Base-by-base conservation (phyloP, 129 eudicot species). In the Smallanthus sonchifolius region DNA sequence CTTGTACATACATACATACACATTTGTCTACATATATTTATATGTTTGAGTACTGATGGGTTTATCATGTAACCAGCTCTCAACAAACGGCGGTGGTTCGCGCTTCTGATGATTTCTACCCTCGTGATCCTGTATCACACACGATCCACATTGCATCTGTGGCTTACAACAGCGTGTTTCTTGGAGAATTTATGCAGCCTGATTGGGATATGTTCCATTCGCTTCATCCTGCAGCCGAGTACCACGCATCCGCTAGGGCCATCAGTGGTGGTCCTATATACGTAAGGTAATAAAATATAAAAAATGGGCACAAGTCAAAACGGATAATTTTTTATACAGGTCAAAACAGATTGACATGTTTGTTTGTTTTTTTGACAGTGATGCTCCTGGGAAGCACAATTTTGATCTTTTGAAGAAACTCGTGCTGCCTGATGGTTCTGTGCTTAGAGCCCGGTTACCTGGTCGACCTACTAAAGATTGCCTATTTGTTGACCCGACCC, bases 191-290 rank as follows among this genome's bases (percentile, higher is more conserved):
- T 40, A 94, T 94, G 98, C 91, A 83, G 87, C 96, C 96, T 14
- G 96, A 90, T 78, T 90, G 96, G 96, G 96, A 90, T 72, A 90
- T 90, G 96, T 90, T 90, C 82, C 96, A 90, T 49, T 90, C 96
- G 36, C 83, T 87, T 35, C 96, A 90, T 83, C 91, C 94, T 9
- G 91, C 94, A 5, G 94, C 91, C 10, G 96, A 87, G 62, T 90
- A 83, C 73, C 96, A 90, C 55, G 96, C 86, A 48, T 90, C 96
- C 5, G 94, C 96, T 40, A 75, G 96, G 76, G 94, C 91, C 2
- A 87, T 87, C 44, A 87, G 94, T 40, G 96, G 96, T 13, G 96
- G 96, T 64, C 96, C 94, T 30, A 52, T 90, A 69, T 90, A 90
- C 66, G 94, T 90, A 6, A 90, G 96, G 96, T 87, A 43, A 73